phyloP scores from a whole-genome alignment of 495 filamentous ascomycete genomes.

The Neurospora tetraspora region DNA sequence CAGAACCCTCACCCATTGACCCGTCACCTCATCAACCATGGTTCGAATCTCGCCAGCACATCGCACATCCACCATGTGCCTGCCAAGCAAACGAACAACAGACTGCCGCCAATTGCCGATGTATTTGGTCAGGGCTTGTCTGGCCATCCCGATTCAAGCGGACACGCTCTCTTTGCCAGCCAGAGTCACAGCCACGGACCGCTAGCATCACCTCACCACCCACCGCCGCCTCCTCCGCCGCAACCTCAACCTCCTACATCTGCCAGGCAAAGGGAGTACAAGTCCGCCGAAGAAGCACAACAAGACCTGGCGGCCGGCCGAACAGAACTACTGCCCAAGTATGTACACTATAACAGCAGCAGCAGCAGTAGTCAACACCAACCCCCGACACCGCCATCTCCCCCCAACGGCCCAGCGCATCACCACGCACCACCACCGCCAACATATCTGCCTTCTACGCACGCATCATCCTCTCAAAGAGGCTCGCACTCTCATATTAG shows the following conservation, averaged over 20 bases:
- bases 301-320: conserved; percentile 81
- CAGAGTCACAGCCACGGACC: conserved; percentile 31
- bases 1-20: conserved; percentile 73
- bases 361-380: conserved; percentile 60
- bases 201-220: conserved; percentile 67
- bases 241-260: conserved; percentile 31
- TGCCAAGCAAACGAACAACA: conserved; percentile 81
- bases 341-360: conserved; percentile 88
- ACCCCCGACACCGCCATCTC: conserved; percentile 88
- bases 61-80: conserved; percentile 90
- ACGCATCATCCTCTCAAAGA: conserved; percentile 15
- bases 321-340: conserved; percentile 80
- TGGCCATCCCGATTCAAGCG: conserved; percentile 56
- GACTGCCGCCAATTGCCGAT: conserved; percentile 87
- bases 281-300: conserved; percentile 91
- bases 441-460: background rate
- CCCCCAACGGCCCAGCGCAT: conserved; percentile 25
- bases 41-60: conserved; percentile 73
- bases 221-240: conserved; percentile 27
- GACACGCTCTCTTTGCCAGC: conserved; percentile 44
- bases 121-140: conserved; percentile 84
- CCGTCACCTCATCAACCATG: conserved; percentile 74
- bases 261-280: conserved; percentile 72
- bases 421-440: background rate
- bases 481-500: background rate